Evolutionary conservation across 164 flowering plant genomes (phyloP).

Genomic region (Warburgia ugandensis): DNA sequence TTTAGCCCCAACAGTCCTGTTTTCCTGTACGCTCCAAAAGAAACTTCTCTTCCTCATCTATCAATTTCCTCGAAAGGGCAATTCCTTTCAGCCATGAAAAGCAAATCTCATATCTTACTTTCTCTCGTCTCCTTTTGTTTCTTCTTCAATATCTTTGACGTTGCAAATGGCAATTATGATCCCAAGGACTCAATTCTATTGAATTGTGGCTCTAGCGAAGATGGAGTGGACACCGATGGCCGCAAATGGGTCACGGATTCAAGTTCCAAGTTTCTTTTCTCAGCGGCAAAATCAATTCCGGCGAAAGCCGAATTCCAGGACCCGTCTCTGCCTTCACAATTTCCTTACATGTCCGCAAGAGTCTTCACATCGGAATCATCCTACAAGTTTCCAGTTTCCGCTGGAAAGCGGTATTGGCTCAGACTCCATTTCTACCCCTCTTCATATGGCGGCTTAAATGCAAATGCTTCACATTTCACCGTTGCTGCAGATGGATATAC

Average conservation of each 20-base stretch:
- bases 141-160: neutral
- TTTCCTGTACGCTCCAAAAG: conserved; percentile 12
- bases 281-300: conserved; percentile 17
- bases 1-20: neutral
- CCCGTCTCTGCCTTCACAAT: conserved; percentile 50
- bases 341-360: conserved; percentile 66
- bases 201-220: conserved; percentile 34
- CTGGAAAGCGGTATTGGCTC: conserved; percentile 26
- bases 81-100: conserved; percentile 20
- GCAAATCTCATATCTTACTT: conserved; percentile 15
- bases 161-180: conserved; percentile 6
- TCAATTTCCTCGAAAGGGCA: conserved; percentile 1
- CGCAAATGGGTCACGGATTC: conserved; percentile 36
- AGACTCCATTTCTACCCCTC: conserved; percentile 80
- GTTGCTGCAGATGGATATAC: conserved; percentile 38
- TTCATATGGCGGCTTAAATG: conserved; percentile 27
- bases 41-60: neutral
- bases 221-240: conserved; percentile 36
- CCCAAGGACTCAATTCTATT: conserved; percentile 18
- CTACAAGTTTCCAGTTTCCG: conserved; percentile 29
- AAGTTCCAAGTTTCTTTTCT: conserved; percentile 30
- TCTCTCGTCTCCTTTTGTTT: conserved; percentile 15
- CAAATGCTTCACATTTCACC: conserved; percentile 38
- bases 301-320: conserved; percentile 41
- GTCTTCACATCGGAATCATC: conserved; percentile 38